phyloP scores from a whole-genome alignment of 768 basidiomycete species.

The Amyloporia xantha region DNA sequence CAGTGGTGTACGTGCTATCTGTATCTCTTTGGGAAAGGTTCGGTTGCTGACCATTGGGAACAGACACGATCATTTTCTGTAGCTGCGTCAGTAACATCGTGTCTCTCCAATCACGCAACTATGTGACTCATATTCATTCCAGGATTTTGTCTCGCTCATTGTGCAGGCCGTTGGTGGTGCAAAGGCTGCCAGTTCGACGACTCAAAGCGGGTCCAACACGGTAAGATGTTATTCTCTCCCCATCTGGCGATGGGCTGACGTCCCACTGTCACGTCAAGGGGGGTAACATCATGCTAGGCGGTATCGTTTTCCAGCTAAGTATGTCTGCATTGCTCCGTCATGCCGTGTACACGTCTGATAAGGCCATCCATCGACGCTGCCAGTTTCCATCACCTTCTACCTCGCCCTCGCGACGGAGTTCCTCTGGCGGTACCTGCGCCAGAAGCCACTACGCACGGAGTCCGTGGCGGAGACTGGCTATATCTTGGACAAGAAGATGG shows the following conservation, averaged over 20 bases:
- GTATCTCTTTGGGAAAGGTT: background rate
- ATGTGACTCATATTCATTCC: no score
- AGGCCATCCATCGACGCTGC: background rate
- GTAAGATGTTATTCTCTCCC: no score
- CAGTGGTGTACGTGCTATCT: slow-evolving; percentile 39
- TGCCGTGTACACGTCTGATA: no score
- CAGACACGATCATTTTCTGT: slow-evolving; percentile 39
- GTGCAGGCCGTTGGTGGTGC: no score
- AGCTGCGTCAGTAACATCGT: slow-evolving; percentile 24
- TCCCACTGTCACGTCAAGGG: slow-evolving; percentile 13
- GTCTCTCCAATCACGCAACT: no score
- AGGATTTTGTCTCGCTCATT: no score
- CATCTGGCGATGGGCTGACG: no score
- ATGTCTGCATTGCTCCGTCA: slow-evolving; percentile 6
- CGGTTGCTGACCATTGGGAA: background rate
- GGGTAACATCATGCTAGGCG: slow-evolving; percentile 24
- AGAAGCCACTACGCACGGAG: slow-evolving; percentile 27
- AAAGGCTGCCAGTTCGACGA: no score
- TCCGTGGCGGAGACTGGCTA: background rate
- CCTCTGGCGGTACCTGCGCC: slow-evolving; percentile 30
- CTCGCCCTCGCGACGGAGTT: slow-evolving; percentile 39
- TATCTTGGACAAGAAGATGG: slow-evolving; percentile 15
- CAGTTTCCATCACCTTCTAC: slow-evolving; percentile 25
- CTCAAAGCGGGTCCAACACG: no score
- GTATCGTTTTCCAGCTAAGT: slow-evolving; percentile 22